Base-by-base conservation (phyloP, 306 rosid genomes). In the Hylodesmum podocarpum region DNA sequence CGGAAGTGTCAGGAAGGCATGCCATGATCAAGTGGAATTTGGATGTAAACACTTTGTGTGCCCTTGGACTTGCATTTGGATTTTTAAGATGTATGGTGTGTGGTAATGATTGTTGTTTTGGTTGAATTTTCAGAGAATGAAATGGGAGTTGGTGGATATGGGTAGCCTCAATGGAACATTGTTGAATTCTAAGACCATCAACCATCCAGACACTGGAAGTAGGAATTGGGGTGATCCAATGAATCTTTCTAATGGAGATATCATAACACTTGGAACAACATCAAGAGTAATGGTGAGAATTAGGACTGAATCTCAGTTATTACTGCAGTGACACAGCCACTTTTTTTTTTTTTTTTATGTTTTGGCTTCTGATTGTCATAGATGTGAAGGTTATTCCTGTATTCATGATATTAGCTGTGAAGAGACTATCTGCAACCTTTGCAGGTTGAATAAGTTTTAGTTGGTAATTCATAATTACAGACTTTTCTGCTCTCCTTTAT, bases 81-180 rank as follows among this genome's bases (percentile, higher is more conserved):
- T 70, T 58, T 67, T 82, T 43, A 41, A 46, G 33, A 33, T 51
- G 36, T 39, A 29, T 77, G 61, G 78, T 37, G 57, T 75, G 55
- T 39, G 36, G 51, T 87, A 59, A n/a, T n/a, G n/a, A 58, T 79
- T 73, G n/a, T 79, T 28, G 16, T 34, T 13, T 5, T 50, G 68
- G 57, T 78, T 83, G 74, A 78, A 75, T 74, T 81, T 86, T 76
- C 89, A 96, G 98, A 88, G 58, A 78, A 78, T 86, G 97, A 96
- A 86, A 85, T 96, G 99, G 99, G 99, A 92, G 88, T 71, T 96
- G 85, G 87, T 86, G 53, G 99, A 96, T 79, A 86, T 92, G 97
- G 99, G 99, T 36, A 96, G 99, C 87, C 82, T 96, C 61, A 96
- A 96, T 82, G 99, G 99, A 71, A 96, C 98, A 33, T 81, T 88